Evolutionary conservation across 2,329 filamentous ascomycete genomes (phyloP).

Genomic region (Lasiodiplodia sp.): DNA sequence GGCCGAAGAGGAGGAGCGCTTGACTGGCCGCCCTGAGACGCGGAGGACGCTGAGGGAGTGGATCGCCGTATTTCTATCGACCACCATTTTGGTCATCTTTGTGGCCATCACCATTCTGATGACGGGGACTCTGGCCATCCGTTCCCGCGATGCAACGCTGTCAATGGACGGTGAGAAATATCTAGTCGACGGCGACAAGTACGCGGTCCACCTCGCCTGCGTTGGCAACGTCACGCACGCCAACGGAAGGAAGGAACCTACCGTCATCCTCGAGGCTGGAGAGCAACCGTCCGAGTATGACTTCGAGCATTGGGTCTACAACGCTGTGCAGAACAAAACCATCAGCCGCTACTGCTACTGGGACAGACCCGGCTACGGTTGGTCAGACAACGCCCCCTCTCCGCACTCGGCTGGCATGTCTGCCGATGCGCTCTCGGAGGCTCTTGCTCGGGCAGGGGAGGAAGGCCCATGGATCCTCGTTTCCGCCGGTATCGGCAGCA

Average conservation of each 20-base stretch:
- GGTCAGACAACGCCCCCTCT: constrained; percentile 90
- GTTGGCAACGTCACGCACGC: constrained; percentile 72
- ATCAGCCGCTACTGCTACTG: constrained; percentile 94
- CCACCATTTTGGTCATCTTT: constrained; percentile 73
- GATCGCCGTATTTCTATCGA: constrained; percentile 79
- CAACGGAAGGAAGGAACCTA: constrained; percentile 68
- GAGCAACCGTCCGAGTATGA: constrained; percentile 80
- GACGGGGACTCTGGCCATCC: constrained; percentile 79
- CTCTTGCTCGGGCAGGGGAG: constrained; percentile 80
- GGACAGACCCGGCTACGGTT: constrained; percentile 88
- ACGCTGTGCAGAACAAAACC: constrained; percentile 77
- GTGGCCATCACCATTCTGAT: constrained; percentile 74
- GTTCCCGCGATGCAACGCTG: constrained; percentile 79
- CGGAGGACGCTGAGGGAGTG: constrained; percentile 84
- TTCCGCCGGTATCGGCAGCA: constrained; percentile 83
- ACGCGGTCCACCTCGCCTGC: constrained; percentile 86
- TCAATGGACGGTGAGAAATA: constrained; percentile 76
- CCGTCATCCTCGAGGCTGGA: constrained; percentile 84
- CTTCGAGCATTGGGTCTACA: constrained; percentile 80
- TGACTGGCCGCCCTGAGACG: constrained; percentile 88
- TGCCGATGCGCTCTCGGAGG: constrained; percentile 87
- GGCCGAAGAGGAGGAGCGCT: constrained; percentile 85
- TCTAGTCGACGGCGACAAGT: constrained; percentile 83
- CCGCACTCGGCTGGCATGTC: constrained; percentile 93
- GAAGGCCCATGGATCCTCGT: constrained; percentile 88